Evolutionary conservation across 1,284 basidiomycete genomes (phyloP), one percentile per base, ranked within the genome.

Genomic region (Bondarzewia mesenterica): DNA sequence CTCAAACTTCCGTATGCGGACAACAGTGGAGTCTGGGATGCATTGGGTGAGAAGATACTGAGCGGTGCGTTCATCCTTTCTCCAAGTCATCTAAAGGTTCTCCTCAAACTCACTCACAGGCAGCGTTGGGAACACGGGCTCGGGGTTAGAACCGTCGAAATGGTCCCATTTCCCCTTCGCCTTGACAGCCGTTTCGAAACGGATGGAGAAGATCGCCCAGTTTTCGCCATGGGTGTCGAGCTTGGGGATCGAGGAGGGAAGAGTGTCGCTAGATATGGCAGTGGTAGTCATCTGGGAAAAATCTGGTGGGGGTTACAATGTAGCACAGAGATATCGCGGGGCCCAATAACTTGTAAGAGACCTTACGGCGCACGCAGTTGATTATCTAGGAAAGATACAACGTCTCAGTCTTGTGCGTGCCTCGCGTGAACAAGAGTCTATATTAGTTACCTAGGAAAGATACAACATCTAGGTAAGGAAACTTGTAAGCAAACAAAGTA

Each of bases 111-210:
- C 10, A 20, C 35, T 44, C 12, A 18, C 2, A 6, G 27, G 8
- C n/a, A n/a, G n/a, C 3, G 26, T 14, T 35, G 0, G 39, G 35
- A 16, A 23, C 8, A 18, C 12, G 16, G 48, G 38, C 14, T 29
- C n/a, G 1, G 26, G 20, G 4, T 15, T 7, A 1, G 44, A 14
- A 2, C 48, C 44, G n/a, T 50, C 38, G 12, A 46, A 50, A 25
- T 39, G 38, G 16, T 26, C 38, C 48, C 48, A 50, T 10, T 41
- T 32, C 29, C 20, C 54, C 22, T 22, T 54, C 46, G 14, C 56
- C 27, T 18, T 56, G 55, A 42, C 56, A 5, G 43, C 48, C n/a
- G 8, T 23, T n/a, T 39, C 7, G 23, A 46, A 46, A 18, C 23
- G 20, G 4, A 18, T 25, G 7, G 16, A 46, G 22, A 36, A 46